These are phyloP conservation scores for Chaetomidium leptoderma DNA, from an alignment of 495 filamentous ascomycete genomes.

Conservation along the genomic window DNA sequence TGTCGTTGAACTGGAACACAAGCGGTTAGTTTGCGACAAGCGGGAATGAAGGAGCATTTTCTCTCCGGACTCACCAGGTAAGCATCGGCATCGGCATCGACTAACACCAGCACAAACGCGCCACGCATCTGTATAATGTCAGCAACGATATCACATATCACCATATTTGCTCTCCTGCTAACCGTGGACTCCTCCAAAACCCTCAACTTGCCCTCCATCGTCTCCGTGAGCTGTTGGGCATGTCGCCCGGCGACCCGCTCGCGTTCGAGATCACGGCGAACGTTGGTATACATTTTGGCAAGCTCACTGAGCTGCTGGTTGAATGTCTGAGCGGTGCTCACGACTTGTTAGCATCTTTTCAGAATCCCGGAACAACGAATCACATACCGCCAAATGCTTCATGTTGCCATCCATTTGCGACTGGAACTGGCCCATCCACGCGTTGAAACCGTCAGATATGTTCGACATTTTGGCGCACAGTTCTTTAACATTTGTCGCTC, in stretches of 20 bases:
- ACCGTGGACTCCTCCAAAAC: constrained; percentile 8
- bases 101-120: constrained; percentile 34
- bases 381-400: neutral
- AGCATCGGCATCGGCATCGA: constrained; percentile 38
- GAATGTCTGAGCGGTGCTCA: too few relatives aligned
- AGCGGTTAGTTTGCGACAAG: neutral
- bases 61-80: constrained; percentile 26
- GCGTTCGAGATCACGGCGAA: constrained; percentile 20
- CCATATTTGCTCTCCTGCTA: neutral
- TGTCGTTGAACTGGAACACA: constrained; percentile 34
- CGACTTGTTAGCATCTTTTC: neutral
- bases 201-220: constrained; percentile 9
- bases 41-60: neutral
- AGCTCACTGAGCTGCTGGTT: constrained; percentile 8
- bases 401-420: neutral
- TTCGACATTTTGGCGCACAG: neutral
- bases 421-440: neutral
- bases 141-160: neutral
- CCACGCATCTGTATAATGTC: neutral
- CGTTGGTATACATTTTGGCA: constrained; percentile 13
- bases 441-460: neutral
- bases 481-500: neutral
- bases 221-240: constrained; percentile 17
- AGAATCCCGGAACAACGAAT: neutral
- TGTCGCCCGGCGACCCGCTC: constrained; percentile 21